Percentiles rank a stretch among this genome's conserved stretches.
Evolutionary conservation across 1,139 yeast species (phyloP).

Genomic region (Candida glucosophila): DNA sequence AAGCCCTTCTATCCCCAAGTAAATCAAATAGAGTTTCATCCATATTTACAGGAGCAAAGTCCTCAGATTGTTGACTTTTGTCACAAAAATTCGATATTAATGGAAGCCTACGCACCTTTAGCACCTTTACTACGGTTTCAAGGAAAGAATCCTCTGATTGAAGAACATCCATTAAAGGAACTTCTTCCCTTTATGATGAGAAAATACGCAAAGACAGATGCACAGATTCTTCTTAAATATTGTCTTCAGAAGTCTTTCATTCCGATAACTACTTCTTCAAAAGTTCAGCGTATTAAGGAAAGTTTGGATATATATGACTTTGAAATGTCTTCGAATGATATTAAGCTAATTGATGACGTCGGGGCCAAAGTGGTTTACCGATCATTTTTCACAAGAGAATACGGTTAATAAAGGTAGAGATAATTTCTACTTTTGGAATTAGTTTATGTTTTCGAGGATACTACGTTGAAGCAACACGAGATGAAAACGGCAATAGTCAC

Average conservation of each 20-base stretch:
- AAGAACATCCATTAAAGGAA: conserved; percentile 16
- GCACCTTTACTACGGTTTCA: conserved; percentile 18
- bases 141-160: no score
- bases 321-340: conserved; percentile 9
- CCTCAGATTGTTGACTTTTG: conserved; percentile 12
- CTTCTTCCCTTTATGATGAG: conserved; percentile 14
- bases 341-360: conserved; percentile 2
- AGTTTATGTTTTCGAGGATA: not conserved
- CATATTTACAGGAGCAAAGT: conserved; percentile 18
- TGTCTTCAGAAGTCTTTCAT: conserved; percentile 25
- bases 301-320: conserved; percentile 25
- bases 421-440: not conserved
- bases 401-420: not conserved
- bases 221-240: conserved; percentile 28
- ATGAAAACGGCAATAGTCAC: no score
- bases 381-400: not conserved
- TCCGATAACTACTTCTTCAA: conserved; percentile 68
- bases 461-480: no score
- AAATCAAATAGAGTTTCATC: conserved; percentile 22
- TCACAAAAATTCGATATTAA: conserved; percentile 11
- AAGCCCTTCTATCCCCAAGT: conserved; percentile 12
- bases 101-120: conserved; percentile 21
- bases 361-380: not conserved
- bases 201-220: conserved; percentile 22
- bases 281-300: conserved; percentile 47